These are phyloP conservation scores for Chrysosporium keratinophilum DNA, from an alignment of 2,329 filamentous ascomycete species.

Conservation along the genomic window DNA sequence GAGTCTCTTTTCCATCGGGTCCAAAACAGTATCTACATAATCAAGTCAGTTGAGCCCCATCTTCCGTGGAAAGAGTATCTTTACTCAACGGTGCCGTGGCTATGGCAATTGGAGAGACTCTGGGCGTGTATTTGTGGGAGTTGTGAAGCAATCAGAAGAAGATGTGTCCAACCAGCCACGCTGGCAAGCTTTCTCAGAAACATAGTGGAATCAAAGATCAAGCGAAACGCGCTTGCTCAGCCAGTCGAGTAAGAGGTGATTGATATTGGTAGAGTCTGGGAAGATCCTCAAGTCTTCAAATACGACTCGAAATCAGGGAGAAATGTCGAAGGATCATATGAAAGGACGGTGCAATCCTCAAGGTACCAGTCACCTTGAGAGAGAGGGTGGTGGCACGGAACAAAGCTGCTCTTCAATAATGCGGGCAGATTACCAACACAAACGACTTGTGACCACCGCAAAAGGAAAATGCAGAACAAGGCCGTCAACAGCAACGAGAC, in stretches of 20 bases:
- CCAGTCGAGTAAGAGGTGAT: background rate
- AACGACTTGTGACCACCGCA: background rate
- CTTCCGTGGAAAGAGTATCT: background rate
- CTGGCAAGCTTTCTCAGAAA: background rate
- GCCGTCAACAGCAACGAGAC: background rate
- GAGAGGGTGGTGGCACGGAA: background rate
- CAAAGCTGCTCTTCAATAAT: background rate
- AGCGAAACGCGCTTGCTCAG: background rate
- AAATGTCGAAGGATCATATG: background rate
- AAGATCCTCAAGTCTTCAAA: slow-evolving; percentile 3
- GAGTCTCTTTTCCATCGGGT: slow-evolving; percentile 23
- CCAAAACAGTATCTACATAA: slow-evolving; percentile 22
- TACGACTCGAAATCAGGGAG: background rate
- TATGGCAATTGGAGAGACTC: slow-evolving; percentile 26
- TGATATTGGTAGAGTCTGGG: background rate
- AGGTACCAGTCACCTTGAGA: background rate
- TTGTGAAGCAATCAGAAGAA: slow-evolving; percentile 2
- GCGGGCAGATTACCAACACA: background rate
- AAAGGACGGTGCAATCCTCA: background rate
- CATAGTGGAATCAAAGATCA: background rate
- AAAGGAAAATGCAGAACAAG: background rate
- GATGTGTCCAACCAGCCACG: background rate
- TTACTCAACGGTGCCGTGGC: slow-evolving; percentile 24
- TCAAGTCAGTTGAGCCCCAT: background rate
- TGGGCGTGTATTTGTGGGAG: slow-evolving; percentile 10